Evolutionary conservation across 179 eudicot genomes (phyloP).

Genomic region (Gypsophila paniculata): DNA sequence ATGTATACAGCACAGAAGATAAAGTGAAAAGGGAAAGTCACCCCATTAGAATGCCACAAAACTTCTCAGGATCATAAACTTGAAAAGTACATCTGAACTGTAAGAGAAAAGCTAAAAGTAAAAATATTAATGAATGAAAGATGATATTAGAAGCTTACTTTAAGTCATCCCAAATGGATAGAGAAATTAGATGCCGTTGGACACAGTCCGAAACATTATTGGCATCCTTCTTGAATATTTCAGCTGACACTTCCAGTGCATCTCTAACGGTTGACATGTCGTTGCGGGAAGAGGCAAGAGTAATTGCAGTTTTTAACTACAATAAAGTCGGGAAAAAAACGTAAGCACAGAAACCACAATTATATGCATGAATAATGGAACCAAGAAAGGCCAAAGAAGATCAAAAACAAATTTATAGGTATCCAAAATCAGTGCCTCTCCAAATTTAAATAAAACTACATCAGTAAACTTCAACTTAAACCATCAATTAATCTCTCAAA

Average conservation of each 20-base stretch:
- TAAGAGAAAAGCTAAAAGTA: background rate
- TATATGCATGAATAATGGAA: background rate
- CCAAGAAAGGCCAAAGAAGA: background rate
- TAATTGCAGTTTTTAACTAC: constrained; percentile 90
- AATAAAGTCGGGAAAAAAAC: background rate
- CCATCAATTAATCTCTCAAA: background rate
- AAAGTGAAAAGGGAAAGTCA: background rate
- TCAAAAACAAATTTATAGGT: background rate
- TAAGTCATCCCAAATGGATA: constrained; percentile 90
- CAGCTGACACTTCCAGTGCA: constrained; percentile 97
- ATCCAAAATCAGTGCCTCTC: constrained; percentile 1
- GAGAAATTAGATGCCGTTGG: constrained; percentile 89
- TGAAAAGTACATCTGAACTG: background rate
- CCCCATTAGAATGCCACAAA: background rate
- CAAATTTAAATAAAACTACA: background rate
- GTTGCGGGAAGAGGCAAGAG: constrained; percentile 81
- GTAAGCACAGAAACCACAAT: background rate
- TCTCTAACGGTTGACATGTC: constrained; percentile 89
- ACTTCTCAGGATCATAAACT: background rate
- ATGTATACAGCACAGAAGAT: background rate
- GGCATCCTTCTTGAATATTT: constrained; percentile 78
- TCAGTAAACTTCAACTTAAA: background rate
- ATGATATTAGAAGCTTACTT: constrained; percentile 45
- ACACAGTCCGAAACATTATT: constrained; percentile 85
- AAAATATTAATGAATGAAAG: background rate